Evolutionary conservation across 805 yeast species (phyloP).

Genomic region (Priceomyces carsonii): DNA sequence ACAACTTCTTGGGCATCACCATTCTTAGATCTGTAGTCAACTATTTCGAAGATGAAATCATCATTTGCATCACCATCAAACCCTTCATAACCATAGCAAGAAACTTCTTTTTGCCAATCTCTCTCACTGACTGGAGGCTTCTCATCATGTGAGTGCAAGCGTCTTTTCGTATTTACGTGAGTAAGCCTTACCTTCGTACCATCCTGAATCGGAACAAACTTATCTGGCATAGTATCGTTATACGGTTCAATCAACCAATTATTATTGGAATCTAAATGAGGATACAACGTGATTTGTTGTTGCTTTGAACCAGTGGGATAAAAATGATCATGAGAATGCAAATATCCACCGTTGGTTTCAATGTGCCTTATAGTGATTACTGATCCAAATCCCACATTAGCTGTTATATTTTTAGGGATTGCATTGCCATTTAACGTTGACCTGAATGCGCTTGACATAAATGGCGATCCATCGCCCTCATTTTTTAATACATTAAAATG

Average conservation of each 20-base stretch:
- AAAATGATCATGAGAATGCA: constrained; percentile 74
- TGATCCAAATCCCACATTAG: constrained; percentile 76
- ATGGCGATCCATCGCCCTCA: constrained; percentile 73
- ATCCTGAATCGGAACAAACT: constrained; percentile 62
- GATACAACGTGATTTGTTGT: constrained; percentile 80
- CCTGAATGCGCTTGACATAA: constrained; percentile 74
- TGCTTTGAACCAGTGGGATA: constrained; percentile 82
- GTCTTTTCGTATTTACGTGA: constrained; percentile 57
- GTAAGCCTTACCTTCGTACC: constrained; percentile 70
- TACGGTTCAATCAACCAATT: constrained; percentile 71
- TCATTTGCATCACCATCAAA: constrained; percentile 84
- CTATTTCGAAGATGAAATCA: constrained; percentile 77
- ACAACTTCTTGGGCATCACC: constrained; percentile 57
- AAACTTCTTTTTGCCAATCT: constrained; percentile 85
- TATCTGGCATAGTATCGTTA: constrained; percentile 56
- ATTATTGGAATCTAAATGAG: constrained; percentile 75
- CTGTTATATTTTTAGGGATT: constrained; percentile 58
- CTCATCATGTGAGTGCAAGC: constrained; percentile 83
- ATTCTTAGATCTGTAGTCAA: constrained; percentile 48
- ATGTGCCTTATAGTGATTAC: constrained; percentile 65
- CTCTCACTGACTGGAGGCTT: constrained; percentile 73
- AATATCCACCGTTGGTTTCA: constrained; percentile 74
- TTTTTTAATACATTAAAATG: constrained; percentile 59
- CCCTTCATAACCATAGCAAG: constrained; percentile 75
- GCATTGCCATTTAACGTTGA: constrained; percentile 57